A percentile compares a stretch with the other conserved stretches of the same genome.
Conservation (phyloP, 2,329 filamentous ascomycete genomes). For the Catunica adiposa region DNA sequence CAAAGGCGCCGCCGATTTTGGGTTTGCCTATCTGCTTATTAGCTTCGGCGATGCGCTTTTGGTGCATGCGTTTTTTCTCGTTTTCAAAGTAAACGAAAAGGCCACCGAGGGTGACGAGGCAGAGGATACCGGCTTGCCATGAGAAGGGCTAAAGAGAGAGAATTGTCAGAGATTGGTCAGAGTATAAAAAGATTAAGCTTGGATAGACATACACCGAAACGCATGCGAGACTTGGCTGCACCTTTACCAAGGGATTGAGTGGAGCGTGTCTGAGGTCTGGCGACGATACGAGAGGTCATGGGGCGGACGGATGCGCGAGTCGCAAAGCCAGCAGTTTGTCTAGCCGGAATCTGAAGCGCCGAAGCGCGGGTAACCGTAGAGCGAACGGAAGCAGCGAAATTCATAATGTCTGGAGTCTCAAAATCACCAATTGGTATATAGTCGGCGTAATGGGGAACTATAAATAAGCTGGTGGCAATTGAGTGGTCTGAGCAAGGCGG, state of each 20-base stretch:
- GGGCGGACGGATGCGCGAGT: conserved; percentile 10
- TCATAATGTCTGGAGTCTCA: not conserved
- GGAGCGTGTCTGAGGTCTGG: not conserved
- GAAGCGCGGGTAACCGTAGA: not conserved
- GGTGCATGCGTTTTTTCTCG: conserved; percentile 82
- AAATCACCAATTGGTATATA: not conserved
- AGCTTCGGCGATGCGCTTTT: conserved; percentile 75
- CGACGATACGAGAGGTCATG: not conserved
- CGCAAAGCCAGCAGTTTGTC: conserved; percentile 7
- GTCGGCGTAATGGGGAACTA: not conserved
- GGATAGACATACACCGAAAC: conserved; percentile 32
- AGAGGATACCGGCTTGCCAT: conserved; percentile 75
- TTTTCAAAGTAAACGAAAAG: conserved; percentile 83
- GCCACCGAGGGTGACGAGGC: conserved; percentile 59
- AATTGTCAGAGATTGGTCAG: not conserved
- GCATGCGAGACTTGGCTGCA: conserved; percentile 33
- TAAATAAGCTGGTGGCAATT: not conserved
- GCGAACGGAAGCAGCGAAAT: not conserved
- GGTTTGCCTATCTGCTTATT: conserved; percentile 85
- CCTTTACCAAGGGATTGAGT: conserved; percentile 36
- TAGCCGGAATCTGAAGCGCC: not conserved
- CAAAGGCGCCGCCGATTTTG: conserved; percentile 80
- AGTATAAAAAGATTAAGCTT: not conserved
- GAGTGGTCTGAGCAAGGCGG: not conserved
- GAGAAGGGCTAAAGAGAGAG: conserved; percentile 59